Evolutionary conservation across 208 protist species (phyloP), one percentile per base, ranked within the genome.

Genomic region (Leishmania lainsoni): DNA sequence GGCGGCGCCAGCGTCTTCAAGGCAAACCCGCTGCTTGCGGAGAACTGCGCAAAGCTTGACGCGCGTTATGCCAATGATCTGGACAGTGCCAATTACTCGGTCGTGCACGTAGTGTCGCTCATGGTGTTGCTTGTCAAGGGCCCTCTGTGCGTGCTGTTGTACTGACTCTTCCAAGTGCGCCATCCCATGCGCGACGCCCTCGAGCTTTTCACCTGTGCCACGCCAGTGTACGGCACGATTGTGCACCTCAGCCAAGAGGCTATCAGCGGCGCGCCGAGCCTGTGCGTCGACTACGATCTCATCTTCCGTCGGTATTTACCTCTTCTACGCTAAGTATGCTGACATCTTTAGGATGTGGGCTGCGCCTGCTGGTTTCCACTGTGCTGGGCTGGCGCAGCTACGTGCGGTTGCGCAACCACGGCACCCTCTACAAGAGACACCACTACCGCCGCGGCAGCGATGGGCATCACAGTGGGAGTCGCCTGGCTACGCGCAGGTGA

Each of bases 271-370:
- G 87, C 86, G 42, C 83, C 77, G 45, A 87, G 93, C 87, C 80
- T 96, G n/a, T 89, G 92, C 29, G 85, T 91, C 8, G 91, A 94
- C 88, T 90, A 87, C 80, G 59, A 85, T 1, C 82, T 94, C 1
- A 87, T 81, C 80, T 92, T 94, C 83, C 85, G 83, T 3, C 72
- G 71, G 9, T 76, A 92, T 39, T 69, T 85, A 89, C 81, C 70
- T 94, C 29, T 83, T 94, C 29, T 94, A 91, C 87, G 92, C 93
- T 39, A 93, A 87, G 91, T 92, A 93, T 66, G 89, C 89, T 48
- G 87, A 90, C 75, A 81, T 93, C 77, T 92, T 92, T 54, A 39
- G 89, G 87, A 76, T 91, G 87, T 63, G 78, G 85, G 42, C 74
- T 94, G 48, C 92, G 91, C 75, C 75, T 96, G 48, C 73, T 91